Conservation (phyloP, 306 rosid genomes). For the Carpinus viminea region DNA sequence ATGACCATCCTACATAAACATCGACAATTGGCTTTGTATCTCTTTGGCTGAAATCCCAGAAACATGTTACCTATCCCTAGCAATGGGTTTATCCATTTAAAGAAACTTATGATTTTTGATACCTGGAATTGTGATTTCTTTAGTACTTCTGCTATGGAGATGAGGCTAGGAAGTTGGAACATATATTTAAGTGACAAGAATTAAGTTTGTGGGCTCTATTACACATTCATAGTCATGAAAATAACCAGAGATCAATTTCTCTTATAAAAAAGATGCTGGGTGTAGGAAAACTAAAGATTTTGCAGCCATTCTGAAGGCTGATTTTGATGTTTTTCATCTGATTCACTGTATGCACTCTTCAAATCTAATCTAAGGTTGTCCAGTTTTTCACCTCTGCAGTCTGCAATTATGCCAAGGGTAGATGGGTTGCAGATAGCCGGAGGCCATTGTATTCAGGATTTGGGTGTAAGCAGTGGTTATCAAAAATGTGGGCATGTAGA, state of each 20-base stretch:
- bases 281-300: background rate
- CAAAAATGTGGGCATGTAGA: conserved; percentile 93
- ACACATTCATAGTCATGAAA: background rate
- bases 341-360: background rate
- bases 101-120: background rate
- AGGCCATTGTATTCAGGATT: conserved; percentile 84
- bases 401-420: conserved; percentile 88
- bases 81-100: background rate
- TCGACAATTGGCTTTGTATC: background rate
- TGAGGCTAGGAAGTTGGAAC: background rate
- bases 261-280: background rate
- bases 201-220: background rate
- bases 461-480: conserved; percentile 80
- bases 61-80: background rate
- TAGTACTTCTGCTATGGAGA: background rate
- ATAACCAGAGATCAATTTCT: background rate
- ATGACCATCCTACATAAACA: too few relatives aligned
- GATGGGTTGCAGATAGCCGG: conserved; percentile 73
- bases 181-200: background rate
- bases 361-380: conserved; percentile 19
- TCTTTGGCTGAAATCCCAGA: background rate
- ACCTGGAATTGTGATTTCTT: background rate
- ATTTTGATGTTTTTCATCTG: background rate
- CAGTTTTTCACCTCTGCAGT: conserved; percentile 48
- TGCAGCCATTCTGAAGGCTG: background rate